Evolutionary conservation across 2,329 filamentous ascomycete genomes (phyloP).

Genomic region (Chrysoporthe puriensis): DNA sequence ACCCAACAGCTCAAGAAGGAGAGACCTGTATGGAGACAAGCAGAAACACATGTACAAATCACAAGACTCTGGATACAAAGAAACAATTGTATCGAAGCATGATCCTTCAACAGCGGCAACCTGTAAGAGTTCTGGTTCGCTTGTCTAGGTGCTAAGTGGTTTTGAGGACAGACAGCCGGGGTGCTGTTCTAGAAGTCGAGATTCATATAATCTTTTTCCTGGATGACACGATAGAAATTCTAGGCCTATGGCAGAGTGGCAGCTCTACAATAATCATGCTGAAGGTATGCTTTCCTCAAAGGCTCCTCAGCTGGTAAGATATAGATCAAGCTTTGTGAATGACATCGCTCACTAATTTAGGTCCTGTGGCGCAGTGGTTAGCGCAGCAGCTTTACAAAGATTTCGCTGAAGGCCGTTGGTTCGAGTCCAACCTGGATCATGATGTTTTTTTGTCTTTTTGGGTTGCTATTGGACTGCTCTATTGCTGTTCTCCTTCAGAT

Average conservation of each 20-base stretch:
- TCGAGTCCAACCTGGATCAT: constrained; percentile 40
- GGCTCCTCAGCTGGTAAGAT: no score
- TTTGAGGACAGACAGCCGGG: no score
- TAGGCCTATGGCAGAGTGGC: no score
- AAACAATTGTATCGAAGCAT: background rate
- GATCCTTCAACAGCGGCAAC: background rate
- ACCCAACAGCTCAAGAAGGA: background rate
- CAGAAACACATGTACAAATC: background rate
- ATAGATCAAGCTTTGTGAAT: background rate
- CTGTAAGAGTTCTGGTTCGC: no score
- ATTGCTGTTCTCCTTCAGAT: no score
- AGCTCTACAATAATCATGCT: no score
- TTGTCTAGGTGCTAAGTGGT: no score
- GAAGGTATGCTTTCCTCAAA: no score
- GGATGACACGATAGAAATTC: no score
- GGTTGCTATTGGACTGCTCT: background rate
- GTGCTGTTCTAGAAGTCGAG: no score
- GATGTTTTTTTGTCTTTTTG: constrained; percentile 22
- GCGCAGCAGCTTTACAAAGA: constrained; percentile 40
- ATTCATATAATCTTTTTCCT: no score
- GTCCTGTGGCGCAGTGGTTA: constrained; percentile 35
- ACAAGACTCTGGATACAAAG: background rate
- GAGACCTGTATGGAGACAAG: background rate
- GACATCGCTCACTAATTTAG: background rate
- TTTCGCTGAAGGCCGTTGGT: constrained; percentile 40